Conservation (phyloP, 2,329 filamentous ascomycete species). For the Pezicula neosporulosa region DNA sequence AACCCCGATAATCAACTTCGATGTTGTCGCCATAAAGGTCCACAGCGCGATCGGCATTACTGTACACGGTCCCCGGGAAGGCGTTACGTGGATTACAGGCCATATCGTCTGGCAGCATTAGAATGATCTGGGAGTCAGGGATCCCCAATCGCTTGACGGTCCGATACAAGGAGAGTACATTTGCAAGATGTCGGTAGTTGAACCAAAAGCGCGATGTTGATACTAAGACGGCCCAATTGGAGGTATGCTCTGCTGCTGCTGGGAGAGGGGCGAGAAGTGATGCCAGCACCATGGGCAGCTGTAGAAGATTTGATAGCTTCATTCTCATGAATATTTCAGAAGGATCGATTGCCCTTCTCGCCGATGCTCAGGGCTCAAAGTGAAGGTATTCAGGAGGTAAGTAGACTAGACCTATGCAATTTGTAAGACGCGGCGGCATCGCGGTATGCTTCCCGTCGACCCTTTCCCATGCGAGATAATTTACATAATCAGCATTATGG, state of each 20-base stretch:
- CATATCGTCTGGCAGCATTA: conserved; percentile 99
- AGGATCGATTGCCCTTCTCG: no score
- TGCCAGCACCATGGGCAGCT: conserved; percentile 41
- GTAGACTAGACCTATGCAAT: no score
- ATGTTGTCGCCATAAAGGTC: conserved; percentile 98
- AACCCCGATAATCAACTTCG: conserved; percentile 96
- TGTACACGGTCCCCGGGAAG: conserved; percentile 97
- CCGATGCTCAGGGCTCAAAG: neutral
- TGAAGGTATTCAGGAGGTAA: neutral
- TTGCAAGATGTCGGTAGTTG: conserved; percentile 98
- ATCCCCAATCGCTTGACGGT: conserved; percentile 98
- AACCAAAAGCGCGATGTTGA: conserved; percentile 99
- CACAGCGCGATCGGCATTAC: conserved; percentile 91
- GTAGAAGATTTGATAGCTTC: conserved; percentile 42
- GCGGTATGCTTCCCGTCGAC: no score
- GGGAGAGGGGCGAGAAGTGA: conserved; percentile 39
- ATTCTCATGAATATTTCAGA: conserved; percentile 32
- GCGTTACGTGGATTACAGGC: conserved; percentile 98
- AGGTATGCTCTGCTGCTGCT: conserved; percentile 73
- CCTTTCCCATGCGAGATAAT: no score
- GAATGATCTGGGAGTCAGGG: conserved; percentile 96
- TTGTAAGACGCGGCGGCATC: no score
- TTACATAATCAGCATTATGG: no score
- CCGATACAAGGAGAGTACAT: conserved; percentile 94
- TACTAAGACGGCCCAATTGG: conserved; percentile 99